These are phyloP conservation scores for Leccinellum albellum DNA, from an alignment of 768 basidiomycete species.

Conservation along the genomic window DNA sequence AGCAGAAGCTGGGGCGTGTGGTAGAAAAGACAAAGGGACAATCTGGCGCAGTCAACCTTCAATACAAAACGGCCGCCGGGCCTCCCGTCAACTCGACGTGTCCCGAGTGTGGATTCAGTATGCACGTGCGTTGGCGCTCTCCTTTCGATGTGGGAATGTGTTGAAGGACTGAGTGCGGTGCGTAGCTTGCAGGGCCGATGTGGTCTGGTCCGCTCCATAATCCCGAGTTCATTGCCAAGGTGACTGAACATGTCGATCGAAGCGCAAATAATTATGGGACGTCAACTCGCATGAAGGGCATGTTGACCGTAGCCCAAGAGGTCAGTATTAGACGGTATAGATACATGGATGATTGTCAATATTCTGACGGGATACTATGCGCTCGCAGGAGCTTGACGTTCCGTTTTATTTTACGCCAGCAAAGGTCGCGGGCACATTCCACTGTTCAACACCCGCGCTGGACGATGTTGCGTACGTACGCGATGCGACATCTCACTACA, in stretches of 20 bases:
- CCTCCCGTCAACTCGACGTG: slow-evolving; percentile 68
- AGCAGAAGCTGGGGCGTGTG: slow-evolving; percentile 81
- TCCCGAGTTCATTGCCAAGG: slow-evolving; percentile 63
- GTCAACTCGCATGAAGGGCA: slow-evolving; percentile 83
- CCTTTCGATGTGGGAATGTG: not conserved
- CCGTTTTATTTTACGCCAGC: slow-evolving; percentile 90
- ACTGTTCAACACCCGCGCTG: slow-evolving; percentile 72
- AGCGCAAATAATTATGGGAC: slow-evolving; percentile 73
- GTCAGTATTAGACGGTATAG: slow-evolving; percentile 39
- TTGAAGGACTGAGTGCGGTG: not conserved
- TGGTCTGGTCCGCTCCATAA: slow-evolving; percentile 92
- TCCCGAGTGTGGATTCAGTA: slow-evolving; percentile 70
- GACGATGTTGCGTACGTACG: slow-evolving; percentile 67
- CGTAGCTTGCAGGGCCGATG: slow-evolving; percentile 90
- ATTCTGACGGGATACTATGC: not conserved
- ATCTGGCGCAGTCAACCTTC: slow-evolving; percentile 54
- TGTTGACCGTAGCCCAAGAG: slow-evolving; percentile 88
- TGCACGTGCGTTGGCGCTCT: slow-evolving; percentile 62
- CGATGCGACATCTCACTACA: not conserved
- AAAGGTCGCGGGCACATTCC: slow-evolving; percentile 76
- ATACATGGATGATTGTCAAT: not conserved
- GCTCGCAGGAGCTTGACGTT: slow-evolving; percentile 59
- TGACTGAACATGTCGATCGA: slow-evolving; percentile 67
- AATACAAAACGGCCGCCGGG: slow-evolving; percentile 70
- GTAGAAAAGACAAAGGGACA: slow-evolving; percentile 55